Percentiles rank a stretch among this genome's conserved stretches.
Evolutionary conservation across 2,329 filamentous ascomycete genomes (phyloP).

Genomic region (Epichloe brachyelytri): DNA sequence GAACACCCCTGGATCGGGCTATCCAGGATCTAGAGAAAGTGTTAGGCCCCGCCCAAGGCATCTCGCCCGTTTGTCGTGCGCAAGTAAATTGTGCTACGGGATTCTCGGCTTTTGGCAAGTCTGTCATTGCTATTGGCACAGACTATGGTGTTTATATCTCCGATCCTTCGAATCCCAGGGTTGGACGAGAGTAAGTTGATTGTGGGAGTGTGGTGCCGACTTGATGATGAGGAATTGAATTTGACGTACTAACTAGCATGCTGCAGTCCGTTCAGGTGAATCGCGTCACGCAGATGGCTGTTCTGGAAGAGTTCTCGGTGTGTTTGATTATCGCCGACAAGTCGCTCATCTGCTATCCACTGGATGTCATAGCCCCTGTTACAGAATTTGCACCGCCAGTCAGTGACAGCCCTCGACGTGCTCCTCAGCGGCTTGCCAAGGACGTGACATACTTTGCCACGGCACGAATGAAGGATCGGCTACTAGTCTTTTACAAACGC

Average conservation of each 20-base stretch:
- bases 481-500: constrained; percentile 93
- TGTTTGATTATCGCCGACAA: constrained; percentile 88
- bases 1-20: constrained; percentile 82
- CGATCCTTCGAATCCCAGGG: constrained; percentile 81
- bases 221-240: no score
- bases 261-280: constrained; percentile 58
- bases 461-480: constrained; percentile 92
- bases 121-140: constrained; percentile 87
- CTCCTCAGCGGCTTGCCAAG: constrained; percentile 84
- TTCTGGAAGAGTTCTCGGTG: constrained; percentile 90
- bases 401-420: constrained; percentile 63
- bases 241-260: constrained; percentile 1
- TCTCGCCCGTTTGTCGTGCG: constrained; percentile 68
- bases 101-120: constrained; percentile 71
- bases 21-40: constrained; percentile 77
- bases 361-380: constrained; percentile 66
- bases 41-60: constrained; percentile 57
- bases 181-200: constrained; percentile 63
- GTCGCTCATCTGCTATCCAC: constrained; percentile 80
- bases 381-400: constrained; percentile 47
- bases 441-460: constrained; percentile 96
- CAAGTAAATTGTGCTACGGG: constrained; percentile 87
- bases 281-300: constrained; percentile 81
- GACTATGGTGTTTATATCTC: constrained; percentile 89
- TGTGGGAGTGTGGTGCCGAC: neutral